Percentiles rank a stretch among this genome's conserved stretches.
These are phyloP conservation scores for Tripterygium wilfordii DNA, from an alignment of 177 flowering plant species.

Conservation along the genomic window DNA sequence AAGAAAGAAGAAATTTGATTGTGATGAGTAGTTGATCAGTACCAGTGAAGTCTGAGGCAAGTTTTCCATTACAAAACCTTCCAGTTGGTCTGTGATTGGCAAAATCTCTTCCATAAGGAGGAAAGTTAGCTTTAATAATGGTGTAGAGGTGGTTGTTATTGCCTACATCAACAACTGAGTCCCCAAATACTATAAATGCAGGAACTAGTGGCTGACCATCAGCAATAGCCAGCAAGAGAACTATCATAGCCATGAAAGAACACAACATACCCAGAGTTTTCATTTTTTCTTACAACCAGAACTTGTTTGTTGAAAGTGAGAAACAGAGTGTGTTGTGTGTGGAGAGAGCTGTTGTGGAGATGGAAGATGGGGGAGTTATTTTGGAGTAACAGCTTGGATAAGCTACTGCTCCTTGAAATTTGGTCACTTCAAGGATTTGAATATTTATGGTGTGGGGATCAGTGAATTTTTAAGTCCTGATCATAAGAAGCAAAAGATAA, in stretches of 20 bases:
- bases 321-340: no score
- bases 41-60: conserved; percentile 78
- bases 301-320: no score
- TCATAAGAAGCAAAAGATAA: no score
- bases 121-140: conserved; percentile 54
- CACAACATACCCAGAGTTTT: conserved; percentile 7
- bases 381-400: no score
- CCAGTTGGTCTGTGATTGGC: conserved; percentile 54
- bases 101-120: conserved; percentile 83
- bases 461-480: no score
- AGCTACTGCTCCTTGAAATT: no score
- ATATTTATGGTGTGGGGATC: no score
- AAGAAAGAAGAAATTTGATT: no score
- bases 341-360: no score
- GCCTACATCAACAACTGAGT: conserved; percentile 78
- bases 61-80: conserved; percentile 86
- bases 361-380: no score
- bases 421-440: no score
- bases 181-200: conserved; percentile 73
- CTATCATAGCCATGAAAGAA: conserved; percentile 6
- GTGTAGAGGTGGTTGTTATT: conserved; percentile 72
- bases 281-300: background rate
- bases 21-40: no score
- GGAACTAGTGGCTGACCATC: conserved; percentile 58
- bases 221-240: conserved; percentile 4